Base-by-base conservation (phyloP, 176 grass and related monocot genomes). In the Lolium rigidum region DNA sequence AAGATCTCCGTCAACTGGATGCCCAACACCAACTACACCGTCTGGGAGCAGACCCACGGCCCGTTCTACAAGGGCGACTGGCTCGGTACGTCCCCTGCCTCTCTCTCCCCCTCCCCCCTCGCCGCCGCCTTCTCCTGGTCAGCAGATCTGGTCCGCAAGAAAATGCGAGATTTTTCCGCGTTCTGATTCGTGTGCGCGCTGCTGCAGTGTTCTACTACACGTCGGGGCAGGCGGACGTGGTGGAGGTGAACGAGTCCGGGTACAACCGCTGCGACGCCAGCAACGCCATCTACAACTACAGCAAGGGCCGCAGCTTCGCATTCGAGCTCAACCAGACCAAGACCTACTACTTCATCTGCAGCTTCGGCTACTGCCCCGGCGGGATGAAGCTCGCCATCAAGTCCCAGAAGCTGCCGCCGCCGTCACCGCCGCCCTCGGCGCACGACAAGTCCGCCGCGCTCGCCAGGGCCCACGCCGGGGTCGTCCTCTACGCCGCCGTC, bases 131-230 rank as follows among this genome's bases (percentile, higher is more conserved):
- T 64, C 78, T 17, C 1, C 14, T 35, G 1, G n/a, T 2, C 21
- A 10, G 7, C 86, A 85, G 90, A 91, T 89, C 86, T 86, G 82
- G 16, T 0, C 26, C 25, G 20, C 41, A 48, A 14, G 77, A 22
- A 56, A 16, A 70, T 17, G 80, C 13, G 12, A 5, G 65, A 1
- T 14, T 35, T 77, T 55, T n/a, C 1, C 17, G 1, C 9, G 9
- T 3, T 3, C 38, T 10, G 74, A 20, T 38, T 17, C 24, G 47
- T 6, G 12, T 38, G 26, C 9, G 15, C 15, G n/a, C n/a, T n/a
- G n/a, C n/a, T 11, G 80, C 83, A 99, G 97, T 99, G 87, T 99
- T 99, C 87, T 99, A 99, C 94, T 99, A 99, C 88, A 91, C 90
- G 86, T 9, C 97, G n/a, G 92, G 94, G 28, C 88, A 87, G 92